Conservation (phyloP, 148 eudicot genomes). For the Persicaria tinctoria region DNA sequence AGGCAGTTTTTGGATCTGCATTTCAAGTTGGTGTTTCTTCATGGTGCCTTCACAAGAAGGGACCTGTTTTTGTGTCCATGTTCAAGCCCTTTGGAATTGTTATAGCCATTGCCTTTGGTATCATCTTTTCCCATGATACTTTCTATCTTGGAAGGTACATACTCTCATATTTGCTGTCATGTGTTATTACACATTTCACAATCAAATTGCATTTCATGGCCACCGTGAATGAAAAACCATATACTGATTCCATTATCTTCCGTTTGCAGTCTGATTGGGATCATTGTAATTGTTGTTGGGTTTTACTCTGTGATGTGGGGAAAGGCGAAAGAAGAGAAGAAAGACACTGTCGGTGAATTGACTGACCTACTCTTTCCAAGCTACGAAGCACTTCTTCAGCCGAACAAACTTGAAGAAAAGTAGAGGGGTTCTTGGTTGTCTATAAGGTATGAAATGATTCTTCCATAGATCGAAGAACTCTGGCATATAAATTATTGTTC, state of each 20-base stretch:
- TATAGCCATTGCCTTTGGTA: constrained; percentile 46
- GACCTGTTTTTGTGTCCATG: constrained; percentile 79
- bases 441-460: background rate
- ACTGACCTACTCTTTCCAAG: constrained; percentile 24
- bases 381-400: constrained; percentile 38
- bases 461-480: background rate
- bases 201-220: background rate
- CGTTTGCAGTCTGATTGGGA: constrained; percentile 67
- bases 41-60: constrained; percentile 71
- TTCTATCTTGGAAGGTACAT: constrained; percentile 75
- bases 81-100: constrained; percentile 80
- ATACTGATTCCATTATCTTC: background rate
- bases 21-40: constrained; percentile 56
- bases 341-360: constrained; percentile 6
- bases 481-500: background rate
- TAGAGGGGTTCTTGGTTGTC: background rate
- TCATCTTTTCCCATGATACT: constrained; percentile 48
- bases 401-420: constrained; percentile 18
- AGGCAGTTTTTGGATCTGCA: constrained; percentile 75
- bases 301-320: constrained; percentile 93
- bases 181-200: background rate
- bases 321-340: constrained; percentile 55
- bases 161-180: background rate
- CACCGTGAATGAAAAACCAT: background rate
- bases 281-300: constrained; percentile 57